These are phyloP conservation scores for Boletus huronensis DNA, from an alignment of 768 basidiomycete genomes.

Conservation along the genomic window DNA sequence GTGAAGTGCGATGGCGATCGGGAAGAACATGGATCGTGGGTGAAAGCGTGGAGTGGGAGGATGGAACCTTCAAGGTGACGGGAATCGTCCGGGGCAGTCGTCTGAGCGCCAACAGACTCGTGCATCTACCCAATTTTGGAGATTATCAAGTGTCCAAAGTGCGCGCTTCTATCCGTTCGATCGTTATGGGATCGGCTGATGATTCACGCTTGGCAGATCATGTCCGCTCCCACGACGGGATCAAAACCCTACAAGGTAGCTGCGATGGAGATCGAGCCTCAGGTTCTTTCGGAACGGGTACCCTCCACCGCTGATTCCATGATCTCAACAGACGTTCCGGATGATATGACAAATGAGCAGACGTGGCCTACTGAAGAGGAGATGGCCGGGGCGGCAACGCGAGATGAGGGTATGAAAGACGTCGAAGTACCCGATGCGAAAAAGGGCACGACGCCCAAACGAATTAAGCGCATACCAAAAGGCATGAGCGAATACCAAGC, in stretches of 20 bases:
- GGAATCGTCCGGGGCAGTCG: constrained; percentile 78
- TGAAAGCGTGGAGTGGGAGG: constrained; percentile 59
- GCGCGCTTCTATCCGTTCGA: constrained; percentile 15
- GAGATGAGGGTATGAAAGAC: constrained; percentile 15
- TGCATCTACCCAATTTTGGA: constrained; percentile 84
- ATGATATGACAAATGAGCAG: constrained; percentile 91
- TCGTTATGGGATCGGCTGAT: background rate
- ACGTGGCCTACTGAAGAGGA: constrained; percentile 99
- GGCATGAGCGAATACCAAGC: constrained; percentile 98
- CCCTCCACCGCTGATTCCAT: constrained; percentile 75
- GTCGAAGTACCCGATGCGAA: constrained; percentile 57
- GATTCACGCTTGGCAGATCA: constrained; percentile 47
- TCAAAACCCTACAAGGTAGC: constrained; percentile 33
- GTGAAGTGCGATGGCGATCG: constrained; percentile 78
- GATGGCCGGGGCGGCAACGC: constrained; percentile 48
- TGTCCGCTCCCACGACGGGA: constrained; percentile 52
- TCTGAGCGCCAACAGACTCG: constrained; percentile 77
- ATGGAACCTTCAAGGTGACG: constrained; percentile 68
- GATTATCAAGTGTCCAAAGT: constrained; percentile 87
- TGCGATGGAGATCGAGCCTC: constrained; percentile 68
- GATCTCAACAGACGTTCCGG: constrained; percentile 82
- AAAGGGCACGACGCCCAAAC: constrained; percentile 72
- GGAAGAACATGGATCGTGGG: constrained; percentile 75
- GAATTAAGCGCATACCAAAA: constrained; percentile 83
- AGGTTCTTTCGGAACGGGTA: constrained; percentile 58